Base-by-base conservation (phyloP, 176 grass and related monocot genomes). In the Elymus sibiricus region DNA sequence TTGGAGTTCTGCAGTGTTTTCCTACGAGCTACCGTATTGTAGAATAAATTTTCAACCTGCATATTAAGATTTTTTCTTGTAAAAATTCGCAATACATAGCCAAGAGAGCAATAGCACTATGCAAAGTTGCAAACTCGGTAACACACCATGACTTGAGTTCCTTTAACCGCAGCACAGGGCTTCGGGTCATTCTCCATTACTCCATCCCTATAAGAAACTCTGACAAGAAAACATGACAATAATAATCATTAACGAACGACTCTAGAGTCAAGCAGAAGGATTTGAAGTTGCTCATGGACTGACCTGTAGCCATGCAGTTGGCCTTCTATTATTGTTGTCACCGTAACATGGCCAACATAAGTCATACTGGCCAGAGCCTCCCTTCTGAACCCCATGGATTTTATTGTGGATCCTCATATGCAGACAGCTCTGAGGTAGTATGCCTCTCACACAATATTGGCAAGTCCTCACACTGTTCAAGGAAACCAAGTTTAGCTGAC, bases 341-440 rank as follows among this genome's bases (percentile, higher is more conserved):
- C 91, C 22, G 93, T 95, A 69, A 98, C 93, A 89, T 95, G 95
- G 29, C 89, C 93, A 28, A 95, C 95, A 79, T 95, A 98, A 68
- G 93, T 95, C 95, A 98, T 95, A 90, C 93, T 98, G 37, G 93
- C 93, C 66, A 98, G 87, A 43, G 95, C 95, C 81, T 98, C 93
- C 59, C 95, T 91, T 87, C 93, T 93, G 43, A 95, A 98, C 60
- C 95, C 93, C 93, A 90, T 95, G 26, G 91, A 95, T 75, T 92
- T 95, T 58, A 95, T 93, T 94, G 95, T 26, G 95, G 79, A 87
- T 95, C 95, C 82, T 95, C 93, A 37, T 90, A 95, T 53, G 80
- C 72, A 58, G 95, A 92, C 83, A 98, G 82, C 83, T 95, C 95
- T 29, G 95, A 98, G 70, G 93, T 94, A 43, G 93, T 98, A 77